A percentile compares a stretch with the other conserved stretches of the same genome.
These are phyloP conservation scores for Exophiala calicioides DNA, from an alignment of 2,329 filamentous ascomycete genomes.

Conservation along the genomic window DNA sequence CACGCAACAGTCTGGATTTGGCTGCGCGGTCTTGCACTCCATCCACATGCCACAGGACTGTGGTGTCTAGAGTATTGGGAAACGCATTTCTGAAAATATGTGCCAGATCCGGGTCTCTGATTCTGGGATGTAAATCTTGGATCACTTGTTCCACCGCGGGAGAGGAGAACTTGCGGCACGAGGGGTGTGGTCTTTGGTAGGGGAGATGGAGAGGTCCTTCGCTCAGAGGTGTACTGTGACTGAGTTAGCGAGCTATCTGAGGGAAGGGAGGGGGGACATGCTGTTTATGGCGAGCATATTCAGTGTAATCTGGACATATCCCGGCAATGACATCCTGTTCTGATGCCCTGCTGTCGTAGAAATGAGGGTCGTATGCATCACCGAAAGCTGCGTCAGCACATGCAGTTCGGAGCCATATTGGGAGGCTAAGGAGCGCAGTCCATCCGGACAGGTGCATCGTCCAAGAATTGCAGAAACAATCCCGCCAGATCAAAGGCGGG, in stretches of 20 bases:
- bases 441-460: slow-evolving; percentile 12
- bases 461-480: too few relatives aligned
- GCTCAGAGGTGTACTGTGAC: slow-evolving; percentile 70
- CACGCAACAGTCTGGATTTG: slow-evolving; percentile 44
- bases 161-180: slow-evolving; percentile 88
- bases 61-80: slow-evolving; percentile 87
- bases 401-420: slow-evolving; percentile 3
- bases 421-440: slow-evolving; percentile 4
- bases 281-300: slow-evolving; percentile 33
- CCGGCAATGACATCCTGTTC: slow-evolving; percentile 21
- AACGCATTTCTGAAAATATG: slow-evolving; percentile 94
- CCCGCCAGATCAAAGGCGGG: too few relatives aligned
- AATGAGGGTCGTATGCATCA: slow-evolving; percentile 10
- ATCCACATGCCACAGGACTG: slow-evolving; percentile 80
- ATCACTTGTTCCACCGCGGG: slow-evolving; percentile 87
- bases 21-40: slow-evolving; percentile 45
- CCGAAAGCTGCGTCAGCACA: slow-evolving; percentile 5
- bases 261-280: slow-evolving; percentile 8
- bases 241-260: slow-evolving; percentile 7
- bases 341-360: slow-evolving; percentile 17
- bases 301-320: slow-evolving; percentile 35
- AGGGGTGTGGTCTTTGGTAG: slow-evolving; percentile 76
- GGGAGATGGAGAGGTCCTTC: slow-evolving; percentile 76
- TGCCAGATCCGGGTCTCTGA: slow-evolving; percentile 84
- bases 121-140: slow-evolving; percentile 72